A percentile compares a stretch with the other conserved stretches of the same genome.
Evolutionary conservation across 2,329 filamentous ascomycete species (phyloP).

Genomic region (Coniella lustricola): DNA sequence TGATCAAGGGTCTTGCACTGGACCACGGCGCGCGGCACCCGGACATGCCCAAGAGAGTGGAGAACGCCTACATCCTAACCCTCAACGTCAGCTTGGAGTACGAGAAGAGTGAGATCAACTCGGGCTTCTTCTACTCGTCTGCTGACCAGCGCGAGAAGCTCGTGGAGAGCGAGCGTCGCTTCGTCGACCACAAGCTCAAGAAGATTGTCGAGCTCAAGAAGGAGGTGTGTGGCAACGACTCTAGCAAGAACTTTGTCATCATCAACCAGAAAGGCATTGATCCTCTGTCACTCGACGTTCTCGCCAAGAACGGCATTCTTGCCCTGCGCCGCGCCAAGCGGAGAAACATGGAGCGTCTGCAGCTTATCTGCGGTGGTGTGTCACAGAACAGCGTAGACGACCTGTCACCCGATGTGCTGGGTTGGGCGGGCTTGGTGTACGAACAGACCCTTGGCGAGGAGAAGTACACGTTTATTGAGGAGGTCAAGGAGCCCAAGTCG

Average conservation of each 20-base stretch:
- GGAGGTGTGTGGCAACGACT: conserved; percentile 87
- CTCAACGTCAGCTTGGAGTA: conserved; percentile 97
- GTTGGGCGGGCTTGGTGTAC: conserved; percentile 94
- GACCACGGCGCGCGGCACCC: conserved; percentile 96
- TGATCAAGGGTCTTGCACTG: conserved; percentile 85
- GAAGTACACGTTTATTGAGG: conserved; percentile 98
- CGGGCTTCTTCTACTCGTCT: conserved; percentile 95
- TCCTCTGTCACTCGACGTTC: conserved; percentile 86
- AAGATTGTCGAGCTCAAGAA: conserved; percentile 99
- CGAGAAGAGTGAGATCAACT: conserved; percentile 99
- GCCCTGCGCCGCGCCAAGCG: conserved; percentile 91
- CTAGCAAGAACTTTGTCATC: conserved; percentile 92
- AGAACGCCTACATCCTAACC: conserved; percentile 92
- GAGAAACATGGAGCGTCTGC: conserved; percentile 97
- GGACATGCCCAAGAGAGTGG: conserved; percentile 94
- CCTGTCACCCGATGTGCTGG: conserved; percentile 76
- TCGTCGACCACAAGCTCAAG: conserved; percentile 91
- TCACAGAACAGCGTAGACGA: conserved; percentile 97
- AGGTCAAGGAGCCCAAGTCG: conserved; percentile 97
- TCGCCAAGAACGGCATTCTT: conserved; percentile 97
- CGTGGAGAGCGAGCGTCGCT: conserved; percentile 91
- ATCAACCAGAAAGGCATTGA: conserved; percentile 99
- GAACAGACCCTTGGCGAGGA: conserved; percentile 97
- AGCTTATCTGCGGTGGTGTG: conserved; percentile 84
- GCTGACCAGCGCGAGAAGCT: conserved; percentile 97